phyloP scores from a whole-genome alignment of 1,139 yeast genomes.

The Protomyces lactucae-debilis region DNA sequence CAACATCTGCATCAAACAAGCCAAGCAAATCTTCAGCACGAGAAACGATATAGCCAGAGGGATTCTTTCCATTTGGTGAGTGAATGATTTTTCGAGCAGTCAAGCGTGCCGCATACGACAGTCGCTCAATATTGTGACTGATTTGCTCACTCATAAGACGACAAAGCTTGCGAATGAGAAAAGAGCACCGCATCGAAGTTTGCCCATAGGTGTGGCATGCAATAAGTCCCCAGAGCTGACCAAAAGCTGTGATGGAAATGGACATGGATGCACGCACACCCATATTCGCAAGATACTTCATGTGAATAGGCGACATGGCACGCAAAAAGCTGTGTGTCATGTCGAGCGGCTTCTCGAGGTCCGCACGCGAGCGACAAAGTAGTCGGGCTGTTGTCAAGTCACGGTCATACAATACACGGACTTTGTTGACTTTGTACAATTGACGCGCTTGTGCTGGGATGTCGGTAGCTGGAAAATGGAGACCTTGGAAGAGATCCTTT shows the following conservation, averaged over 20 bases:
- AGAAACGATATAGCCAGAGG: conserved; percentile 23
- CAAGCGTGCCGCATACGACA: conserved; percentile 25
- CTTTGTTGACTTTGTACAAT: conserved; percentile 21
- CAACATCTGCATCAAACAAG: conserved; percentile 23
- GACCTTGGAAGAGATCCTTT: conserved; percentile 26
- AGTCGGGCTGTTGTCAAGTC: conserved; percentile 23
- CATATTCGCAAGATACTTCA: conserved; percentile 26
- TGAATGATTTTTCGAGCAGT: conserved; percentile 13
- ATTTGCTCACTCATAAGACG: conserved; percentile 24
- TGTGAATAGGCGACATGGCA: conserved; percentile 27
- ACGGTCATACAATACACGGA: conserved; percentile 19
- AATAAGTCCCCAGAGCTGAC: conserved; percentile 26
- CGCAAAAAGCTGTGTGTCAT: conserved; percentile 26
- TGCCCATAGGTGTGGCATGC: conserved; percentile 23
- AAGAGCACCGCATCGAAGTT: conserved; percentile 9
- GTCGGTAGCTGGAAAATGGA: conserved; percentile 25
- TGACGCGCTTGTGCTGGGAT: conserved; percentile 26
- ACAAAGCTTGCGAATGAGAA: conserved; percentile 18
- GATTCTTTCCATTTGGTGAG: conserved; percentile 14
- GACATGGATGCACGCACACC: conserved; percentile 24
- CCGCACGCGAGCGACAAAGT: conserved; percentile 17
- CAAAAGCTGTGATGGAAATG: conserved; percentile 24
- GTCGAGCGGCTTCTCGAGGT: conserved; percentile 17
- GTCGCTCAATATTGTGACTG: conserved; percentile 19
- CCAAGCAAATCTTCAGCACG: conserved; percentile 23